Conservation (phyloP, 805 yeast genomes). For the Candida anglica region DNA sequence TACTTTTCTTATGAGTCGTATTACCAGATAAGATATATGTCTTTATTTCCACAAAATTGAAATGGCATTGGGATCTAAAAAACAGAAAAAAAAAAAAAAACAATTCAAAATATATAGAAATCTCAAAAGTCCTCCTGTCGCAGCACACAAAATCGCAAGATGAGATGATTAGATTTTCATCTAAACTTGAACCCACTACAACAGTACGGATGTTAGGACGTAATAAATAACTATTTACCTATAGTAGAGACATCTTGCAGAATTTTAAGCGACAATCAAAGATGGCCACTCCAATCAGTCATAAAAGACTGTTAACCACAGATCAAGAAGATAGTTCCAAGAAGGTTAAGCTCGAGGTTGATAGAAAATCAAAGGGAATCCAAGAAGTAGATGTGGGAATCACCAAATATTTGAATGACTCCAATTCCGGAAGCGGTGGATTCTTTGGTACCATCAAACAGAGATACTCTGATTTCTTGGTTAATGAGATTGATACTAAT, state of each 20-base stretch:
- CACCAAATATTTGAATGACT: constrained; percentile 56
- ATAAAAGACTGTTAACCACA: neutral
- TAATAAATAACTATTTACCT: constrained; percentile 6
- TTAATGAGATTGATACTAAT: constrained; percentile 72
- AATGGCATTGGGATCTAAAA: too few species aligned
- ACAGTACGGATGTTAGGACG: constrained; percentile 3
- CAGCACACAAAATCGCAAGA: too few species aligned
- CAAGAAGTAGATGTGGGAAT: constrained; percentile 86
- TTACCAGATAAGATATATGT: too few species aligned
- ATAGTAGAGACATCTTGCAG: constrained; percentile 2
- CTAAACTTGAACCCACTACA: too few species aligned
- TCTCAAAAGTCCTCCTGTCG: too few species aligned
- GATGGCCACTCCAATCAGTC: neutral
- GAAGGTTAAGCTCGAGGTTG: constrained; percentile 10
- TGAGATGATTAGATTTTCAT: too few species aligned
- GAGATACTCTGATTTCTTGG: constrained; percentile 89
- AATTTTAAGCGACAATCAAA: neutral
- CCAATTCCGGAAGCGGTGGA: constrained; percentile 42
- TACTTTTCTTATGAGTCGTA: too few species aligned
- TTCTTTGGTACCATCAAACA: constrained; percentile 81
- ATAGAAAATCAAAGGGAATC: constrained; percentile 37
- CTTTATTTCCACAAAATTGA: too few species aligned
- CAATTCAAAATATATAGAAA: too few species aligned
- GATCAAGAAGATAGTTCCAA: constrained; percentile 9
- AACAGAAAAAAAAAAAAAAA: too few species aligned